Evolutionary conservation across 495 filamentous ascomycete genomes (phyloP).

Genomic region (Trichoderma asperelloides): DNA sequence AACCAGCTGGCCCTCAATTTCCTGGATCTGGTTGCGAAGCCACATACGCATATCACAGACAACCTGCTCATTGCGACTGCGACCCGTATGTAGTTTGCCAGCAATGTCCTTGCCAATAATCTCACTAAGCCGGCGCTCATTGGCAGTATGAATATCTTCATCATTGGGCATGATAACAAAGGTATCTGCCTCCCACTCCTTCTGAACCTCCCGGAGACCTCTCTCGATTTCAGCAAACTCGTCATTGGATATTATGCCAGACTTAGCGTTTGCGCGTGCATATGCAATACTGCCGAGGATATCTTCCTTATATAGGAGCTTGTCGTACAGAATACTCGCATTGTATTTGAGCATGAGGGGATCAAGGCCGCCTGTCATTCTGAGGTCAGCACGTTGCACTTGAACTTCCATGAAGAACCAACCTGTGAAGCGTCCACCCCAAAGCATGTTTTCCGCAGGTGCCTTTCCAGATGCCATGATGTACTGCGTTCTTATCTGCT

Average conservation of each 20-base stretch:
- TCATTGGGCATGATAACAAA: slow-evolving; percentile 53
- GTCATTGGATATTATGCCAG: slow-evolving; percentile 53
- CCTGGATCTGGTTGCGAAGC: slow-evolving; percentile 62
- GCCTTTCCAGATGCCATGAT: too few species aligned
- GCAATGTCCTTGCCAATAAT: slow-evolving; percentile 72
- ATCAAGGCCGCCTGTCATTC: slow-evolving; percentile 54
- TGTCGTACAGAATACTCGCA: slow-evolving; percentile 64
- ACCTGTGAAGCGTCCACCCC: too few species aligned
- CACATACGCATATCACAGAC: slow-evolving; percentile 87
- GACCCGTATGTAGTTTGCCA: slow-evolving; percentile 81
- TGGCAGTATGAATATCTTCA: slow-evolving; percentile 74
- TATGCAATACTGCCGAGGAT: slow-evolving; percentile 69
- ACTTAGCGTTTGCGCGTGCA: slow-evolving; percentile 65
- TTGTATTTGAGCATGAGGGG: slow-evolving; percentile 79
- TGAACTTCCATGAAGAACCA: too few species aligned
- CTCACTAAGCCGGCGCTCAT: slow-evolving; percentile 77
- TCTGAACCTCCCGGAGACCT: slow-evolving; percentile 41
- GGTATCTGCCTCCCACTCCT: slow-evolving; percentile 55
- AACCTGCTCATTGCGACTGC: slow-evolving; percentile 82
- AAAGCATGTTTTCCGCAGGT: too few species aligned
- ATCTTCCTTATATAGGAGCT: slow-evolving; percentile 65
- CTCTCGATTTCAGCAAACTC: slow-evolving; percentile 6
- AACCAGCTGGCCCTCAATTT: slow-evolving; percentile 53
- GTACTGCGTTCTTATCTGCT: too few species aligned
- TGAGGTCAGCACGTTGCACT: slow-evolving; percentile 17